phyloP scores from a whole-genome alignment of 2,329 filamentous ascomycete species.

The Phaeosphaeriaceae sp. region DNA sequence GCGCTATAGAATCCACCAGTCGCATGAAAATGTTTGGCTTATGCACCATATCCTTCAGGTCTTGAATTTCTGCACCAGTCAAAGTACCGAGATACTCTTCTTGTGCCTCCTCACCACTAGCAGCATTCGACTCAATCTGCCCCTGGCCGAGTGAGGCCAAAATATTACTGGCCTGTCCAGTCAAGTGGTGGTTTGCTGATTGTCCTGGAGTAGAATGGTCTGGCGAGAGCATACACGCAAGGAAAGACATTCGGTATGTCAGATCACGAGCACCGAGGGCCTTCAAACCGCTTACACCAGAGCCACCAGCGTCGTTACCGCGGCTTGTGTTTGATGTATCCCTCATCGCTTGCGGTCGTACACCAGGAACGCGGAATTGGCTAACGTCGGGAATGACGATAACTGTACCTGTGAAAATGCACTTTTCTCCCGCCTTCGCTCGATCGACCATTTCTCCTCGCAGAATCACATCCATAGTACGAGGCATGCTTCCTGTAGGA shows the following conservation, averaged over 20 bases:
- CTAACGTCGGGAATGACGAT: conserved; percentile 98
- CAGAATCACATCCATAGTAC: conserved; percentile 96
- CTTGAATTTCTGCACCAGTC: conserved; percentile 85
- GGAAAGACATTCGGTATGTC: conserved; percentile 94
- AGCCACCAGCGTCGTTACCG: conserved; percentile 80
- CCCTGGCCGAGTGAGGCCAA: conserved; percentile 81
- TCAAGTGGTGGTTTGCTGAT: conserved; percentile 69
- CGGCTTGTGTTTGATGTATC: conserved; percentile 78
- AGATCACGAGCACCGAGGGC: conserved; percentile 92
- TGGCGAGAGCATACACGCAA: conserved; percentile 93
- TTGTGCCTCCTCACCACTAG: conserved; percentile 84
- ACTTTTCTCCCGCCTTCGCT: conserved; percentile 97
- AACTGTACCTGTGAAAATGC: conserved; percentile 93
- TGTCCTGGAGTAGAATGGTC: conserved; percentile 83
- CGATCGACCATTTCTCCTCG: conserved; percentile 97
- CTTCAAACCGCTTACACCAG: conserved; percentile 86
- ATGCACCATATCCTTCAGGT: conserved; percentile 91
- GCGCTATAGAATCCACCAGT: conserved; percentile 90
- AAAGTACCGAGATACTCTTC: conserved; percentile 85
- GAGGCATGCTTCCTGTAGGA: conserved; percentile 96
- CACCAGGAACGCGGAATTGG: conserved; percentile 87
- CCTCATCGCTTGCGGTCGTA: conserved; percentile 80
- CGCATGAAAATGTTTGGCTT: conserved; percentile 93
- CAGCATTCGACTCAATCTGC: conserved; percentile 64
- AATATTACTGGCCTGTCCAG: conserved; percentile 80